Evolutionary conservation across 768 basidiomycete genomes (phyloP).

Genomic region (Trametes elegans): DNA sequence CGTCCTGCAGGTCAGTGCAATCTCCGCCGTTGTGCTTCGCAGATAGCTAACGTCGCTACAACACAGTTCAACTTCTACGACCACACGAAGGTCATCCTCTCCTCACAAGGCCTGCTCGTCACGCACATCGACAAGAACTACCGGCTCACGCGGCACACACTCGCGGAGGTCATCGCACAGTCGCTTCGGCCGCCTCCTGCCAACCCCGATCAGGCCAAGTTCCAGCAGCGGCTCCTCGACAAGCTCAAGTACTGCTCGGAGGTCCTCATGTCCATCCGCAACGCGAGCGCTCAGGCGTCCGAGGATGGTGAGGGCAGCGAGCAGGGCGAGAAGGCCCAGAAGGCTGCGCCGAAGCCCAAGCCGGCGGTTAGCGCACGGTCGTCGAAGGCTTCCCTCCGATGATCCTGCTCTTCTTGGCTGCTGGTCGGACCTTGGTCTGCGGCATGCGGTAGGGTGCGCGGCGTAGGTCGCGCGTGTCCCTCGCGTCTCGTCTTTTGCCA

Average conservation of each 20-base stretch:
- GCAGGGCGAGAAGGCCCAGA: not conserved
- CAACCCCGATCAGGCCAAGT: conserved; percentile 58
- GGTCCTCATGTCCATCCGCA: conserved; percentile 68
- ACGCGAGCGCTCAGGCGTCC: conserved; percentile 44
- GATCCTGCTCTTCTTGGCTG: not conserved
- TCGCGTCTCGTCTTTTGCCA: not conserved
- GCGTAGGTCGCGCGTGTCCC: not conserved
- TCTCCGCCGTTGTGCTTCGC: not conserved
- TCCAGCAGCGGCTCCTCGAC: conserved; percentile 62
- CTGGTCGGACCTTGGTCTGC: not conserved
- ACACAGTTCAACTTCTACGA: conserved; percentile 97
- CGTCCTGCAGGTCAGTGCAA: conserved; percentile 74
- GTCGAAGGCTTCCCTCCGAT: conserved; percentile 15
- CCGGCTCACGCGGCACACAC: conserved; percentile 66
- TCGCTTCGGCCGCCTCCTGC: conserved; percentile 40
- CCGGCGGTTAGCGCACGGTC: conserved; percentile 14
- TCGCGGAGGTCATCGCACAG: conserved; percentile 67
- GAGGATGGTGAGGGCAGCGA: conserved; percentile 23
- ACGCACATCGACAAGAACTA: conserved; percentile 93
- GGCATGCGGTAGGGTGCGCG: not conserved
- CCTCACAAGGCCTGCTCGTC: conserved; percentile 71
- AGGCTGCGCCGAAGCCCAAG: not conserved
- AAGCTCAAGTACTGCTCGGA: conserved; percentile 89
- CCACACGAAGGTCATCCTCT: conserved; percentile 92
- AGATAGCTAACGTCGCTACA: conserved; percentile 7